Base-by-base conservation (phyloP, 192 early-diverging fungal species). In the Coemansia sp. region DNA sequence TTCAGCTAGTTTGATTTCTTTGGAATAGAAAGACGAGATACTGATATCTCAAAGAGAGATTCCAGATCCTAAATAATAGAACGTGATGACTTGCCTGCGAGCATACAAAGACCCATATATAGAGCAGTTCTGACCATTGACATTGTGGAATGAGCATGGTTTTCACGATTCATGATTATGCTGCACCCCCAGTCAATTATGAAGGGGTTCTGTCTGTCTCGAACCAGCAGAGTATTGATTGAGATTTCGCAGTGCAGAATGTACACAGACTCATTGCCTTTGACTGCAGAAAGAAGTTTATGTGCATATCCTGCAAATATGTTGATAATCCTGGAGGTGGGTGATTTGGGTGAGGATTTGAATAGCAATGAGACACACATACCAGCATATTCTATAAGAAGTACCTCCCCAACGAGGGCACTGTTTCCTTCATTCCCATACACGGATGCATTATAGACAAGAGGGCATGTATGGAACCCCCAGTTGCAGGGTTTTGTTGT, bases 251-350 rank as follows among this genome's bases (percentile, higher is more conserved):
- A n/a, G 40, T 57, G 55, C 34, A 57, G 20, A 6, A 27, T 37
- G 40, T 40, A 57, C 15, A 23, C 23, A 9, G 36, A n/a, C 23
- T 13, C 5, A 10, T n/a, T 3, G 20, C 36, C 37, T 23, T 36
- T 13, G 6, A 15, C 14, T 5, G 55, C 55, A 15, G 55, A 7
- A 17, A 57, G 30, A 3, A 57, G 40, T 0, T 34, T 57, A 23
- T 57, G 55, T 1, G n/a, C 55, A 40, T 57, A 57, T 14, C 55
- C 55, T 23, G 55, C 55, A 57, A 57, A 57, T 2, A 57, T 22
- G 25, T 57, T 37, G 14, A 11, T 13, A 11, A 57, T n/a, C 5
- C 23, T 11, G 22, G 9, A 27, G 7, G 10, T 10, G 19, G 33
- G 13, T 25, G 17, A 31, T n/a, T 19, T 23, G 13, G 3, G 6